Conservation (phyloP, 495 filamentous ascomycete genomes). For the Aspergillus olivimuriae region DNA sequence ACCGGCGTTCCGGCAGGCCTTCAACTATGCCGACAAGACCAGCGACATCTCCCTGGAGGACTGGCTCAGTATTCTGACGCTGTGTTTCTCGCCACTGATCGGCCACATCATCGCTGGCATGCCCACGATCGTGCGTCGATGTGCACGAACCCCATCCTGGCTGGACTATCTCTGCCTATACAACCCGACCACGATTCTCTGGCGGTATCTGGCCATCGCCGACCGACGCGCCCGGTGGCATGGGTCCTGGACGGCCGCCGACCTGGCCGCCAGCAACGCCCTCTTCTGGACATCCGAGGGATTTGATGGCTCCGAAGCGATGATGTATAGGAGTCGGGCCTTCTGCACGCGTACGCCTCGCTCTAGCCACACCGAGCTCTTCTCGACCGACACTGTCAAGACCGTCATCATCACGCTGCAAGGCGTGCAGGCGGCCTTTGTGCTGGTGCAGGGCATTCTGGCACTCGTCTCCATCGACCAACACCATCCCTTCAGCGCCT, state of each 20-base stretch:
- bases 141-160: neutral
- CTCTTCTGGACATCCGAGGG: neutral
- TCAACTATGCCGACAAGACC: neutral
- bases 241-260: neutral
- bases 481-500: neutral
- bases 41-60: neutral
- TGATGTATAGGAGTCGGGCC: neutral
- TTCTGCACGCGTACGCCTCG: conserved; percentile 1
- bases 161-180: neutral
- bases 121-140: neutral
- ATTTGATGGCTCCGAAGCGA: conserved; percentile 1
- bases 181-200: conserved; percentile 1
- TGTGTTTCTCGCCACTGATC: conserved; percentile 1
- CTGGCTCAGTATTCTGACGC: neutral
- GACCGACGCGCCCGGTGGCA: neutral
- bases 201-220: conserved; percentile 2
- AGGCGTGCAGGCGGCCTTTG: neutral
- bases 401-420: neutral
- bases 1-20: neutral
- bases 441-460: conserved; percentile 1
- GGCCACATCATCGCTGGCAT: neutral
- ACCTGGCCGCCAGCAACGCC: neutral
- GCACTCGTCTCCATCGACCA: neutral
- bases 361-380: neutral
- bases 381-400: neutral